A percentile compares a stretch with the other conserved stretches of the same genome.
These are phyloP conservation scores for Fusarium sp. DNA, from an alignment of 2,329 filamentous ascomycete species.

Conservation along the genomic window DNA sequence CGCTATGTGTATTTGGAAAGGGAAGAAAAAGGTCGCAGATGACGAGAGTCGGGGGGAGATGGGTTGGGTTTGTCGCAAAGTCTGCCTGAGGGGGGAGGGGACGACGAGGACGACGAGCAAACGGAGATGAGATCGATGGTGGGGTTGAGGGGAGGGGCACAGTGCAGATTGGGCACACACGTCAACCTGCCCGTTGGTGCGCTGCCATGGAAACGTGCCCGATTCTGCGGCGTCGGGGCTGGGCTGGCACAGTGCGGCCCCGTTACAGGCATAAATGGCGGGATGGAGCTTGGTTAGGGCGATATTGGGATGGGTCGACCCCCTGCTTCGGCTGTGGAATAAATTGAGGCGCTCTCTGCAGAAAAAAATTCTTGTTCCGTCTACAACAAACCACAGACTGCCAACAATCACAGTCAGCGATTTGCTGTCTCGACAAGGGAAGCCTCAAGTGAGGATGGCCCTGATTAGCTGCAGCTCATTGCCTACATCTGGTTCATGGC, in stretches of 20 bases:
- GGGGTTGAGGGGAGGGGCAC: conserved; percentile 54
- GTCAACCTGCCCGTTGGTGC: conserved; percentile 5
- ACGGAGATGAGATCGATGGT: conserved; percentile 46
- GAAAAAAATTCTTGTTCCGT: conserved; percentile 16
- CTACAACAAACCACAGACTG: conserved; percentile 17
- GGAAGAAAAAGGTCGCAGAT: background rate
- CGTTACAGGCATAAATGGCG: conserved; percentile 45
- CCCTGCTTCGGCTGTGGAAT: conserved; percentile 14
- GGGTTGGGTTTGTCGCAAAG: conserved; percentile 49
- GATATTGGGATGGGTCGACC: conserved; percentile 30
- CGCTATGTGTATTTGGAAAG: conserved; percentile 11
- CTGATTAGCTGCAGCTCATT: background rate
- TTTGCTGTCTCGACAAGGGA: background rate
- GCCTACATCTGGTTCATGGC: background rate
- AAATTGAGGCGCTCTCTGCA: conserved; percentile 26
- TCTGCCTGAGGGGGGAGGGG: conserved; percentile 45
- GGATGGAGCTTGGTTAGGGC: conserved; percentile 41
- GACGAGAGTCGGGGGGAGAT: background rate
- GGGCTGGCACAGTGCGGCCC: conserved; percentile 38
- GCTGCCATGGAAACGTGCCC: conserved; percentile 25
- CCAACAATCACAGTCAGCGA: conserved; percentile 3
- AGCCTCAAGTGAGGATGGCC: conserved; percentile 14
- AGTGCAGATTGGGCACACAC: conserved; percentile 49
- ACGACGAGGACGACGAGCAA: conserved; percentile 15
- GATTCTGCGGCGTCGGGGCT: background rate